Evolutionary conservation across 2,329 filamentous ascomycete species (phyloP).

Genomic region (Moelleriella libera): DNA sequence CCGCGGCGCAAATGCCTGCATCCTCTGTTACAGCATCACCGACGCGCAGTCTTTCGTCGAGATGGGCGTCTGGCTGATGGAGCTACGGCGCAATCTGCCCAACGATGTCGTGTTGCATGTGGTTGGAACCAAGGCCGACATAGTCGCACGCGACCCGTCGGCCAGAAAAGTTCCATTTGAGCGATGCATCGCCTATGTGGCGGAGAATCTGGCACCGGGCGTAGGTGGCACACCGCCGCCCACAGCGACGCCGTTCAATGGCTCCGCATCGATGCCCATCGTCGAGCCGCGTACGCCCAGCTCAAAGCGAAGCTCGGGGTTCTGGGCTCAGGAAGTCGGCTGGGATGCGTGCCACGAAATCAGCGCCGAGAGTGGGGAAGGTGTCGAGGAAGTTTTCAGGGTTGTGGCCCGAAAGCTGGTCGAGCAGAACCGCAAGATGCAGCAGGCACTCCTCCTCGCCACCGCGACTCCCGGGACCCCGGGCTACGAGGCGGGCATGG

Average conservation of each 20-base stretch:
- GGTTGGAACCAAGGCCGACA: slow-evolving; percentile 88
- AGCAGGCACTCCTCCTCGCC: slow-evolving; percentile 42
- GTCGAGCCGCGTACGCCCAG: slow-evolving; percentile 43
- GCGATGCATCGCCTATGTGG: slow-evolving; percentile 88
- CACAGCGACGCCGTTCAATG: slow-evolving; percentile 33
- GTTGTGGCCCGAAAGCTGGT: slow-evolving; percentile 49
- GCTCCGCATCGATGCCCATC: slow-evolving; percentile 9
- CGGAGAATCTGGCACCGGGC: slow-evolving; percentile 72
- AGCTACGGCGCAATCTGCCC: slow-evolving; percentile 66
- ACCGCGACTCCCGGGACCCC: slow-evolving; percentile 36
- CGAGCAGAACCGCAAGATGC: slow-evolving; percentile 49
- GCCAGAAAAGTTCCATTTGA: slow-evolving; percentile 82
- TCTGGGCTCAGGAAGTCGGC: slow-evolving; percentile 85
- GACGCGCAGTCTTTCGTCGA: slow-evolving; percentile 74
- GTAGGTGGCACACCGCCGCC: slow-evolving; percentile 52
- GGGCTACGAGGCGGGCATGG: slow-evolving; percentile 28
- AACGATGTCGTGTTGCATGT: slow-evolving; percentile 77
- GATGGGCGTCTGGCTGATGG: slow-evolving; percentile 83
- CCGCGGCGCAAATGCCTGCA: slow-evolving; percentile 83
- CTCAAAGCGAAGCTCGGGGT: slow-evolving; percentile 56
- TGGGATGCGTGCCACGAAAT: slow-evolving; percentile 99
- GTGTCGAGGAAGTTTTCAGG: slow-evolving; percentile 91
- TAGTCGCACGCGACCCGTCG: slow-evolving; percentile 71
- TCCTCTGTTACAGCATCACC: slow-evolving; percentile 90
- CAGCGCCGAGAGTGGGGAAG: slow-evolving; percentile 83